Conservation (phyloP, 768 basidiomycete species). For the Suillus paluster region DNA sequence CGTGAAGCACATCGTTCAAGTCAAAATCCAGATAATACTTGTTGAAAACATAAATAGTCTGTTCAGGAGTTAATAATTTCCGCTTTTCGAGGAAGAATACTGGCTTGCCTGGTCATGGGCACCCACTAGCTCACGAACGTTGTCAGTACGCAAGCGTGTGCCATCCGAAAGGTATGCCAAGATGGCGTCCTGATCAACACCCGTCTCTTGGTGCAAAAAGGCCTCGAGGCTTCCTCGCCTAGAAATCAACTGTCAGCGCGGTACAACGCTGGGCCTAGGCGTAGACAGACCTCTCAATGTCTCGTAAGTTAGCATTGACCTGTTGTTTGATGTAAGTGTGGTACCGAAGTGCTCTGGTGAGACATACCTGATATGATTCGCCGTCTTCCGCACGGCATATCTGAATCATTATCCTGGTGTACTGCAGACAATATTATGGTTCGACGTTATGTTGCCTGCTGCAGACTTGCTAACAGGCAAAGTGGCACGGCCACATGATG, state of each 20-base stretch:
- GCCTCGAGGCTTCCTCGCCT: slow-evolving; percentile 72
- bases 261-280: slow-evolving; percentile 7
- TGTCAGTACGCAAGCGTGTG: slow-evolving; percentile 67
- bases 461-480: slow-evolving; percentile 1
- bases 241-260: slow-evolving; percentile 3
- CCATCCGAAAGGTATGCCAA: slow-evolving; percentile 85
- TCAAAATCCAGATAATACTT: slow-evolving; percentile 77
- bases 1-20: slow-evolving; percentile 64
- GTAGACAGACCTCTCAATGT: slow-evolving; percentile 69
- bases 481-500: slow-evolving; percentile 16
- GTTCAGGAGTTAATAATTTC: slow-evolving; percentile 17
- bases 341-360: neutral
- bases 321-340: slow-evolving; percentile 17
- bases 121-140: slow-evolving; percentile 77
- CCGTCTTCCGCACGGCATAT: slow-evolving; percentile 71
- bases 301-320: slow-evolving; percentile 70
- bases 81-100: neutral
- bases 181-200: slow-evolving; percentile 68
- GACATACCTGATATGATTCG: slow-evolving; percentile 58
- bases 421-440: slow-evolving; percentile 10
- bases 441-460: neutral
- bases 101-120: slow-evolving; percentile 72
- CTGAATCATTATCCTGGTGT: slow-evolving; percentile 50
- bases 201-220: slow-evolving; percentile 74
- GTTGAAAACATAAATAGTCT: slow-evolving; percentile 86